Percentiles rank a stretch among this genome's conserved stretches.
Evolutionary conservation across 768 basidiomycete genomes (phyloP).

Genomic region (Leccinum subgranulosum): DNA sequence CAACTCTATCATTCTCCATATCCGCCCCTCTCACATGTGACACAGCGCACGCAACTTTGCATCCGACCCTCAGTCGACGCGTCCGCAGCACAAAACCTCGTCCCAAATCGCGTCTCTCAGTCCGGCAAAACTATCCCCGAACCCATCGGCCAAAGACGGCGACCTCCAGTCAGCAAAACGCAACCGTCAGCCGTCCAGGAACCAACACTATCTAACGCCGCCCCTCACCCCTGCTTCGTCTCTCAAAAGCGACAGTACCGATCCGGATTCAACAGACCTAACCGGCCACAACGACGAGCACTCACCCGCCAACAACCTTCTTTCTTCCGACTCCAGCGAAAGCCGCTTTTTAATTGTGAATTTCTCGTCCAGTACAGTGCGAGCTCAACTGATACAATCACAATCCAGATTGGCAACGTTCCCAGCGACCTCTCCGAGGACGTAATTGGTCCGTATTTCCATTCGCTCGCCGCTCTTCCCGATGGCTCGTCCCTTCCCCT

Average conservation of each 20-base stretch:
- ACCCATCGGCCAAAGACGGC: slow-evolving; percentile 10
- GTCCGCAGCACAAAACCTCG: slow-evolving; percentile 20
- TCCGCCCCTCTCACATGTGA: slow-evolving; percentile 12
- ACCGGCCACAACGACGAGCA: slow-evolving; percentile 23
- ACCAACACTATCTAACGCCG: slow-evolving; percentile 52
- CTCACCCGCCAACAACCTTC: slow-evolving; percentile 9
- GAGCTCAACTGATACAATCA: slow-evolving; percentile 14
- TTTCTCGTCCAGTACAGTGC: not conserved
- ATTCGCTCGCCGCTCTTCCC: slow-evolving; percentile 20
- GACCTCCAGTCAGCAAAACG: slow-evolving; percentile 19
- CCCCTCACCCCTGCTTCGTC: slow-evolving; percentile 70
- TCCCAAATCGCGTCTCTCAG: slow-evolving; percentile 15
- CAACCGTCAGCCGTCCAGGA: slow-evolving; percentile 22
- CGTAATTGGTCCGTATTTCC: slow-evolving; percentile 30
- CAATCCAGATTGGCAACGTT: slow-evolving; percentile 39
- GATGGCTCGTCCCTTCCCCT: slow-evolving; percentile 9
- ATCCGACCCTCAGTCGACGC: slow-evolving; percentile 30
- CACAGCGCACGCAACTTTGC: slow-evolving; percentile 24
- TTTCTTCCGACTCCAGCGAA: slow-evolving; percentile 15
- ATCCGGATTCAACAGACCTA: slow-evolving; percentile 32
- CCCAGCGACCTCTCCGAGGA: slow-evolving; percentile 32
- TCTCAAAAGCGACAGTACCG: slow-evolving; percentile 37
- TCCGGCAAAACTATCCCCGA: slow-evolving; percentile 12
- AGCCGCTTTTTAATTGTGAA: slow-evolving; percentile 34
- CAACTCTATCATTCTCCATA: not conserved